phyloP scores from a whole-genome alignment of 345 rosid genomes.

The Ceriops decandra region DNA sequence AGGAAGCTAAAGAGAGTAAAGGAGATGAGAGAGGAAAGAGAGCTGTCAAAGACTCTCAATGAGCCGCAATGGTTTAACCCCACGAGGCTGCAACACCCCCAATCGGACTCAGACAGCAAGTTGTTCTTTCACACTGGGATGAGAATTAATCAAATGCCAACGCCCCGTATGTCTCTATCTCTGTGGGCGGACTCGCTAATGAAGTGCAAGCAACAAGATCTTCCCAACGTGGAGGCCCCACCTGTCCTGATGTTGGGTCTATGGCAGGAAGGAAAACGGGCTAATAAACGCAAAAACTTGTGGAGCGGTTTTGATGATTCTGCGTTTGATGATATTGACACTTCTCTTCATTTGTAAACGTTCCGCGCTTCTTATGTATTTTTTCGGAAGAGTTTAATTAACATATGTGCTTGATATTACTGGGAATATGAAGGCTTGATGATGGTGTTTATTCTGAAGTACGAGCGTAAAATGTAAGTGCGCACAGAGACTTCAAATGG shows the following conservation, averaged over 20 bases:
- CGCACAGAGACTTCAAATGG: too few relatives aligned
- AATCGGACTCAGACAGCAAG: background rate
- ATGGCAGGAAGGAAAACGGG: background rate
- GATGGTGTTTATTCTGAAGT: too few relatives aligned
- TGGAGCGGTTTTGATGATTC: background rate
- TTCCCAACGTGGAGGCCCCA: background rate
- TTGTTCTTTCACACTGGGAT: constrained; percentile 6
- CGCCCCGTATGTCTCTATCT: background rate
- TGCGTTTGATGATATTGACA: constrained; percentile 7
- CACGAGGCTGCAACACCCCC: background rate
- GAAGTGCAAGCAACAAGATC: background rate
- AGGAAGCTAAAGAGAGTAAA: constrained; percentile 53
- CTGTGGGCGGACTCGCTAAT: background rate
- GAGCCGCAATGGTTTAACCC: background rate
- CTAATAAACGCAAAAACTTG: background rate
- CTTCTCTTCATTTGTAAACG: constrained; percentile 14
- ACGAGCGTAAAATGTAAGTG: too few relatives aligned
- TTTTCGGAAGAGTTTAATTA: background rate
- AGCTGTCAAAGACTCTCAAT: constrained; percentile 32
- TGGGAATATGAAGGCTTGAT: too few relatives aligned
- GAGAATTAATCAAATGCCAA: background rate
- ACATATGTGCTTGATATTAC: background rate
- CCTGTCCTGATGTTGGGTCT: background rate
- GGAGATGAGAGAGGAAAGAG: constrained; percentile 60
- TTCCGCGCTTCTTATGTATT: background rate